Evolutionary conservation across 805 yeast genomes (phyloP), one percentile per base, ranked within the genome.

Genomic region (Pichia paraexigua): DNA sequence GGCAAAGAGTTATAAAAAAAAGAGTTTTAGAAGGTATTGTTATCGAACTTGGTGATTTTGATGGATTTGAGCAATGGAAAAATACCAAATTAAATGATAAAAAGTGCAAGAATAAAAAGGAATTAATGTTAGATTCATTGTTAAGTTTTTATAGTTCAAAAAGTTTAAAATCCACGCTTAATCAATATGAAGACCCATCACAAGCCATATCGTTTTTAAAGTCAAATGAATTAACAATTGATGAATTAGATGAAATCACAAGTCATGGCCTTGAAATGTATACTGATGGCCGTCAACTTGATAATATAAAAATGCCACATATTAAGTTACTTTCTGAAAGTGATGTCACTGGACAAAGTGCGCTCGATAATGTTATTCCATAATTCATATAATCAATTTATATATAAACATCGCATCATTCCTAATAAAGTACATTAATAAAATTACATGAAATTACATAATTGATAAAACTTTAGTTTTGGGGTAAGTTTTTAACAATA

Each of bases 1-100:
- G 94, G 32, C 80, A 86, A 28, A 81, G 82, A 56, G 95, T 96
- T 2, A 85, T 84, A 41, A 77, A 85, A 24, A 94, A 94, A 67
- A 75, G 96, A 53, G 79, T 79, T 52, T 73, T 91, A 53, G 97
- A 89, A 58, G 81, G 79, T 60, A 65, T 87, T 60, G 88, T 89
- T 24, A 85, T 85, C 50, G 84, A 82, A 58, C 63, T 78, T 70
- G 90, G 90, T 3, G 69, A 72, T 39, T 80, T 80, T 60, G 76
- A 75, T 54, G 72, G 71, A 37, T 51, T 50, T 8, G 53, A 46
- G 17, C 49, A 50, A 41, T 50, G 53, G 53, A 22, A 52, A 22
- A 41, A 42, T 22, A 52, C 48, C 41, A 47, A 54, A n/a, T 40
- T 24, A 30, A 47, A 46, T 13, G 44, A 37, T 17, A 45, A 48